phyloP scores from a whole-genome alignment of 2,329 filamentous ascomycete genomes.

The Paraconiothyrium sp. region DNA sequence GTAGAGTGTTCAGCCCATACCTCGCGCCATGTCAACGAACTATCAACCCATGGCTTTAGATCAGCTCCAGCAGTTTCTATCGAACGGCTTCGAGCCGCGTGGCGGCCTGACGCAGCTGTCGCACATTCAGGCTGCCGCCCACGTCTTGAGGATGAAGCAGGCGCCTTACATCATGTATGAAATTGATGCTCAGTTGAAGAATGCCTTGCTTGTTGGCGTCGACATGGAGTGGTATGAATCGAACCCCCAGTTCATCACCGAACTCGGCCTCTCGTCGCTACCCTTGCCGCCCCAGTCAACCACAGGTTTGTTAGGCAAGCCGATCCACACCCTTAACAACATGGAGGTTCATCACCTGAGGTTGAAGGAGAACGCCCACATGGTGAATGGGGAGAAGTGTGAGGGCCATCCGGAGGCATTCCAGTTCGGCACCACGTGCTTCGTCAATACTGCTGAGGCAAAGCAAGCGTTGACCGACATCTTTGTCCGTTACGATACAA shows the following conservation, averaged over 20 bases:
- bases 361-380: conserved; percentile 18
- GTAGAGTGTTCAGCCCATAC: neutral
- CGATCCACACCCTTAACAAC: neutral
- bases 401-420: conserved; percentile 15
- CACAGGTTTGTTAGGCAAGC: neutral
- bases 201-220: conserved; percentile 16
- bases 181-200: conserved; percentile 6
- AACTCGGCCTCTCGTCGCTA: conserved; percentile 19
- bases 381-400: conserved; percentile 18
- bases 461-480: conserved; percentile 1
- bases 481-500: conserved; percentile 3
- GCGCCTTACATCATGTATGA: neutral
- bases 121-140: neutral
- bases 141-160: neutral
- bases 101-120: neutral
- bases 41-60: neutral
- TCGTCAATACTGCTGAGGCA: conserved; percentile 11
- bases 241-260: conserved; percentile 16
- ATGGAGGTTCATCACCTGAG: conserved; percentile 16
- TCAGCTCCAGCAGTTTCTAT: neutral
- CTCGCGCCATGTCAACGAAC: neutral
- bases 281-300: neutral
- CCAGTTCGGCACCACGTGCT: conserved; percentile 18
- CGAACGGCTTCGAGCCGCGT: neutral
- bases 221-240: conserved; percentile 22